Conservation (phyloP, 805 yeast species). For the Candida insectorum region DNA sequence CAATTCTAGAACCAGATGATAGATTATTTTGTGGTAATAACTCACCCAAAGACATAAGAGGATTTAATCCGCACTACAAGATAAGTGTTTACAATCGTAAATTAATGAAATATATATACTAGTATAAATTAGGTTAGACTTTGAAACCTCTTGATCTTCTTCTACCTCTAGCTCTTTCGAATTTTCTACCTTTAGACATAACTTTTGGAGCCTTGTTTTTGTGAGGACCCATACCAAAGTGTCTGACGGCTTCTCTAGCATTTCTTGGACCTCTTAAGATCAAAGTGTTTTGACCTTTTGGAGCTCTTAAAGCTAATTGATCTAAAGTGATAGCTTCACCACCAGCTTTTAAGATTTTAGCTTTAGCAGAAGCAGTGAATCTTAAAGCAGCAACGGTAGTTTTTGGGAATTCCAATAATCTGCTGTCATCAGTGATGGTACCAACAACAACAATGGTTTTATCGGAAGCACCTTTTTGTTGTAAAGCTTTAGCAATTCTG, state of each 20-base stretch:
- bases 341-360: slow-evolving; percentile 95
- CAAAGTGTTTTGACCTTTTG: slow-evolving; percentile 98
- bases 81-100: no score
- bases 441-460: slow-evolving; percentile 98
- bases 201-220: slow-evolving; percentile 99
- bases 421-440: slow-evolving; percentile 97
- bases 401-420: slow-evolving; percentile 93
- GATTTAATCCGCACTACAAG: no score
- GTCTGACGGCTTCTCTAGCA: slow-evolving; percentile 99
- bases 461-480: slow-evolving; percentile 77
- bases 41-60: no score
- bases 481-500: slow-evolving; percentile 80
- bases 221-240: slow-evolving; percentile 99
- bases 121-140: slow-evolving; percentile 61
- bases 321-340: slow-evolving; percentile 99
- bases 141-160: slow-evolving; percentile 99
- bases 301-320: slow-evolving; percentile 98
- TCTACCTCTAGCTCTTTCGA: slow-evolving; percentile 99
- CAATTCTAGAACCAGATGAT: no score
- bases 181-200: slow-evolving; percentile 96
- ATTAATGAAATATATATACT: no score
- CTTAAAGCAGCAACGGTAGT: slow-evolving; percentile 98
- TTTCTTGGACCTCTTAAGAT: slow-evolving; percentile 98
- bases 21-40: no score
- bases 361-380: slow-evolving; percentile 99